Base-by-base conservation (phyloP, 495 filamentous ascomycete species). In the Hypoxylon intermedium region DNA sequence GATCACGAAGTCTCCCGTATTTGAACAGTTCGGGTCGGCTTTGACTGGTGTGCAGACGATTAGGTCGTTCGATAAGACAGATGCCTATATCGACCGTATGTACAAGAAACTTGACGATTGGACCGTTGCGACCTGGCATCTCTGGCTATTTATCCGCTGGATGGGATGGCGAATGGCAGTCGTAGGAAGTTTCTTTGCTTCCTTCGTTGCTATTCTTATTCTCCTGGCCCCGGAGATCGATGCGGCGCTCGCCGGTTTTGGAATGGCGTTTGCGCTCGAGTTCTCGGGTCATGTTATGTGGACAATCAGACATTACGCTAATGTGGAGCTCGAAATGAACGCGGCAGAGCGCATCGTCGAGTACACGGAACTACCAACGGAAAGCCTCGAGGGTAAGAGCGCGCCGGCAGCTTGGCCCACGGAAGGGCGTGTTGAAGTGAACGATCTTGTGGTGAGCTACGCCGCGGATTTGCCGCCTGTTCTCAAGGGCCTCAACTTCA, bases 391-490 rank as follows among this genome's bases (percentile, higher is more conserved):
- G 1, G 86, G 83, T 26, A 67, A 67, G 21, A 80, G 81, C 34
- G 82, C 88, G 0, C 90, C 91, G 0, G 90, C 90, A 7, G 83
- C 85, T 12, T 96, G 91, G 91, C 91, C 91, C 0, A 85, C 83
- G 9, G 85, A 90, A 60, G 91, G 91, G 9, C 79, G 82, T 6
- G 77, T 96, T 3, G 88, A 92, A 49, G 85, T 94, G 13, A 69
- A 83, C 3, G 82, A 92, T 47, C 79, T 96, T 0, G 85, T 88
- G 1, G 89, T 91, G 1, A 80, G 81, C 16, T 96, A 95, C 66
- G 90, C 90, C 3, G 77, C 85, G 0, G 89, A 93, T 43, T 80
- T 93, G 0, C 88, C 88, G 0, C 82, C 89, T 0, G 86, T 94
- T 0, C 75, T 96, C 0, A 90, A 92, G 64, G 89, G 85, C 0